These are phyloP conservation scores for Naganishia sp. DNA, from an alignment of 1,284 basidiomycete species.

Conservation along the genomic window DNA sequence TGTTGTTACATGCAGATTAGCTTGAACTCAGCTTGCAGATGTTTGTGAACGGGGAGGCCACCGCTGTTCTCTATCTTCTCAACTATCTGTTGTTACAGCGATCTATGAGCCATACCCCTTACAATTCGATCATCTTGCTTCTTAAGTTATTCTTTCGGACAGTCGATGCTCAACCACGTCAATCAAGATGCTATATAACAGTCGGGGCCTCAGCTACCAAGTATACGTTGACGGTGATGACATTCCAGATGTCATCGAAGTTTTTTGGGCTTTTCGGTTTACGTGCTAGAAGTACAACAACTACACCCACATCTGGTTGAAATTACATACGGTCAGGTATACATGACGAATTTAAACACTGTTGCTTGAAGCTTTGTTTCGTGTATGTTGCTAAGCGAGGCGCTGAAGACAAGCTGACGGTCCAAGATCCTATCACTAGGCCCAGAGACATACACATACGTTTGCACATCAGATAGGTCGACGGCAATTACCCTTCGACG, in stretches of 20 bases:
- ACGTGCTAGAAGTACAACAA: background rate
- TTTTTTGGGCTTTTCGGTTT: constrained; percentile 1
- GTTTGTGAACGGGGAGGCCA: too few relatives aligned
- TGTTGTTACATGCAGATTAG: too few relatives aligned
- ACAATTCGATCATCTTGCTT: too few relatives aligned
- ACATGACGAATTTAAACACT: background rate
- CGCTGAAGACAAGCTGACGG: constrained; percentile 31
- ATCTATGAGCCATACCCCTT: too few relatives aligned
- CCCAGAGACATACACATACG: constrained; percentile 34
- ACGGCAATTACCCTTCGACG: constrained; percentile 41
- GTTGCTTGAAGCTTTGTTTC: background rate
- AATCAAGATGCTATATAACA: too few relatives aligned
- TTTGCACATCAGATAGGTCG: constrained; percentile 3
- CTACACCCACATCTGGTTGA: background rate
- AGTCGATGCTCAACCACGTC: too few relatives aligned
- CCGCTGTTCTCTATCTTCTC: too few relatives aligned
- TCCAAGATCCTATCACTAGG: constrained; percentile 56
- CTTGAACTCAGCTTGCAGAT: too few relatives aligned
- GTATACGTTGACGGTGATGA: background rate
- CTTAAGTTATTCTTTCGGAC: too few relatives aligned
- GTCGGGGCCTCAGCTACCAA: too few relatives aligned
- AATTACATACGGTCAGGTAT: background rate
- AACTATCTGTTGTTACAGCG: too few relatives aligned
- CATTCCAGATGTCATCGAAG: constrained; percentile 24
- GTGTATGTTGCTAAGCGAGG: constrained; percentile 13